Percentiles rank a stretch among this genome's conserved stretches.
Evolutionary conservation across 2,329 filamentous ascomycete species (phyloP).

Genomic region (Leptoxyphium fumago): DNA sequence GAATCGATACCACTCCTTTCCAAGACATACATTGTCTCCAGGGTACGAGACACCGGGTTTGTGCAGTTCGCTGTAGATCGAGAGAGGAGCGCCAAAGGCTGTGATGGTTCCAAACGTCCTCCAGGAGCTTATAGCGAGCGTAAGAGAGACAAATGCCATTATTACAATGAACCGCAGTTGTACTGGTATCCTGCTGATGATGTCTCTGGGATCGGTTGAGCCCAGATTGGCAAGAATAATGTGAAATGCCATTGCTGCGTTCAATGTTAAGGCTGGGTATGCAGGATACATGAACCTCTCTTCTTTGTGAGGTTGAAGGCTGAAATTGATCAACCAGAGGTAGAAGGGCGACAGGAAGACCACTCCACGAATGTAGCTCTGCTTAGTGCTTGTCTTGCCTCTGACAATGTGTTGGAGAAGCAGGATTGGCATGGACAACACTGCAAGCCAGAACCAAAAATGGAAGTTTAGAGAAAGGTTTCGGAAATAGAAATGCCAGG

Average conservation of each 20-base stretch:
- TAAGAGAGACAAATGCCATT: conserved; percentile 33
- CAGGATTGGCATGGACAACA: conserved; percentile 61
- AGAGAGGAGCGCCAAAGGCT: conserved; percentile 69
- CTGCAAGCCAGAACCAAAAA: conserved; percentile 72
- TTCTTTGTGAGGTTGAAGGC: conserved; percentile 87
- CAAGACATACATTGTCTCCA: conserved; percentile 68
- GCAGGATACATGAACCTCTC: conserved; percentile 97
- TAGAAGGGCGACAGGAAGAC: conserved; percentile 80
- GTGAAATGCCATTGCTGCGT: conserved; percentile 73
- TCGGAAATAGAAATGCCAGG: conserved; percentile 91
- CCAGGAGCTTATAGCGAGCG: conserved; percentile 47
- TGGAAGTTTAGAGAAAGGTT: conserved; percentile 93
- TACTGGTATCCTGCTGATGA: conserved; percentile 57
- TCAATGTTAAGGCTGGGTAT: conserved; percentile 80
- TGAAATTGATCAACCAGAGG: conserved; percentile 86
- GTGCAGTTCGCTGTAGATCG: conserved; percentile 53
- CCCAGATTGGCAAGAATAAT: conserved; percentile 64
- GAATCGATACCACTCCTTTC: conserved; percentile 98
- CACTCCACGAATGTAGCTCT: conserved; percentile 58
- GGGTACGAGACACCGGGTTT: conserved; percentile 36
- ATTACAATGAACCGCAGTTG: conserved; percentile 56
- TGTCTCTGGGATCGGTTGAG: conserved; percentile 46
- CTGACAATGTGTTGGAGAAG: conserved; percentile 54
- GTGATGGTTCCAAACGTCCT: conserved; percentile 64
- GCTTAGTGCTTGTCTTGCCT: conserved; percentile 45